Conservation (phyloP, 2,329 filamentous ascomycete species). For the Pyrenophora tritici-repentis region DNA sequence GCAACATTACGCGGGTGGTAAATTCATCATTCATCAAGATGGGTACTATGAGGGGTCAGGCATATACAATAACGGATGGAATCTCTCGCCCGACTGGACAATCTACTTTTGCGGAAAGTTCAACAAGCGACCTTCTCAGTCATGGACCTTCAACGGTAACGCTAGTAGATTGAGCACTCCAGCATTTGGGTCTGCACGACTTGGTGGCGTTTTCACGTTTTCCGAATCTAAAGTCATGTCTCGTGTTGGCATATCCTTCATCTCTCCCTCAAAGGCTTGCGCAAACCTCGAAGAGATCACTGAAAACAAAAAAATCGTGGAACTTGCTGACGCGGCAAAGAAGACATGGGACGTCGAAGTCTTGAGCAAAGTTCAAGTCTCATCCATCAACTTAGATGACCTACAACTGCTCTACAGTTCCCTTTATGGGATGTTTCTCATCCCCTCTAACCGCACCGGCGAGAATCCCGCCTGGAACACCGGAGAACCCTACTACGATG, state of each 20-base stretch:
- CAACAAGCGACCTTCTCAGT: constrained; percentile 44
- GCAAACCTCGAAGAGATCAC: constrained; percentile 63
- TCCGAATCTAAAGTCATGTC: constrained; percentile 55
- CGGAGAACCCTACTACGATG: constrained; percentile 71
- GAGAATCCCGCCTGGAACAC: constrained; percentile 71
- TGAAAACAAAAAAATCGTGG: constrained; percentile 48
- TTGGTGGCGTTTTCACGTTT: constrained; percentile 62
- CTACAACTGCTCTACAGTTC: constrained; percentile 68
- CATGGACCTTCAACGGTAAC: constrained; percentile 40
- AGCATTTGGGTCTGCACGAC: constrained; percentile 31
- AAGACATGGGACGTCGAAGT: constrained; percentile 65
- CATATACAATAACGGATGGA: constrained; percentile 71
- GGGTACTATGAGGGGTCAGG: constrained; percentile 65
- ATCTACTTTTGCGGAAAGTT: constrained; percentile 69
- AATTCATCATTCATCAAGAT: constrained; percentile 56
- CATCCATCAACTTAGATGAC: constrained; percentile 60
- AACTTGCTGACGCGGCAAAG: constrained; percentile 55
- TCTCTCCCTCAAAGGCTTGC: constrained; percentile 67
- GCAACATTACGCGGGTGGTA: constrained; percentile 67
- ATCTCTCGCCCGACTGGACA: constrained; percentile 64
- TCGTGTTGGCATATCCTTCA: constrained; percentile 69
- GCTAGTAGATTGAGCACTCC: constrained; percentile 16
- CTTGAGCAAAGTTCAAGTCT: constrained; percentile 67
- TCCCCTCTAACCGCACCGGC: constrained; percentile 71
- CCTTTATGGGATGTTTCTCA: constrained; percentile 70